Conservation (phyloP, 2,329 filamentous ascomycete species). For the Apiospora malaysiana region DNA sequence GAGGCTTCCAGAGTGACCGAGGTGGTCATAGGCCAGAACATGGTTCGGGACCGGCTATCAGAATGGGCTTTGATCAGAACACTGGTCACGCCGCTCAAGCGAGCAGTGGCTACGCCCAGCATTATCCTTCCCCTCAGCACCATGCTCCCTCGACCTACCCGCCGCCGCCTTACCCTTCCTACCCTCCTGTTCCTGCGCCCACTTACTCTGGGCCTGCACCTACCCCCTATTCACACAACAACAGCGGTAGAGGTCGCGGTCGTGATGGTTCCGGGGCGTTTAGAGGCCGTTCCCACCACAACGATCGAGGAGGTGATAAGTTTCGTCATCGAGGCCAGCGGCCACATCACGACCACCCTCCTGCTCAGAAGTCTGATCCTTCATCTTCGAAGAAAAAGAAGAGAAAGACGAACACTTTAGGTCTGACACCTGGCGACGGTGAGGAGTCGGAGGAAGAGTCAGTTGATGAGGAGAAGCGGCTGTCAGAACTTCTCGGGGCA, state of each 20-base stretch:
- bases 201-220: slow-evolving; percentile 27
- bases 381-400: slow-evolving; percentile 69
- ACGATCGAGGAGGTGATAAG: slow-evolving; percentile 46
- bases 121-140: slow-evolving; percentile 48
- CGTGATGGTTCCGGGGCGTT: slow-evolving; percentile 41
- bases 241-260: slow-evolving; percentile 48
- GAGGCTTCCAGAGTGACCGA: slow-evolving; percentile 52
- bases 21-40: slow-evolving; percentile 43
- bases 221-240: slow-evolving; percentile 41
- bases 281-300: slow-evolving; percentile 46
- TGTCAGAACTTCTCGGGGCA: slow-evolving; percentile 59
- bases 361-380: slow-evolving; percentile 59
- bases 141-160: slow-evolving; percentile 41
- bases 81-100: slow-evolving; percentile 38
- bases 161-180: slow-evolving; percentile 42
- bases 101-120: slow-evolving; percentile 45
- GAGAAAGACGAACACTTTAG: slow-evolving; percentile 73
- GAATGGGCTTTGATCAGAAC: slow-evolving; percentile 40
- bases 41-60: slow-evolving; percentile 39
- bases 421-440: slow-evolving; percentile 70
- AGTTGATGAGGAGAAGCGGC: slow-evolving; percentile 71
- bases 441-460: slow-evolving; percentile 71
- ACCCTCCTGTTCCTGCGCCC: slow-evolving; percentile 46
- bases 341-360: slow-evolving; percentile 40
- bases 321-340: slow-evolving; percentile 43